Evolutionary conservation across 768 basidiomycete species (phyloP), one percentile per base, ranked within the genome.

Genomic region (Phanerodontia chrysosporium): DNA sequence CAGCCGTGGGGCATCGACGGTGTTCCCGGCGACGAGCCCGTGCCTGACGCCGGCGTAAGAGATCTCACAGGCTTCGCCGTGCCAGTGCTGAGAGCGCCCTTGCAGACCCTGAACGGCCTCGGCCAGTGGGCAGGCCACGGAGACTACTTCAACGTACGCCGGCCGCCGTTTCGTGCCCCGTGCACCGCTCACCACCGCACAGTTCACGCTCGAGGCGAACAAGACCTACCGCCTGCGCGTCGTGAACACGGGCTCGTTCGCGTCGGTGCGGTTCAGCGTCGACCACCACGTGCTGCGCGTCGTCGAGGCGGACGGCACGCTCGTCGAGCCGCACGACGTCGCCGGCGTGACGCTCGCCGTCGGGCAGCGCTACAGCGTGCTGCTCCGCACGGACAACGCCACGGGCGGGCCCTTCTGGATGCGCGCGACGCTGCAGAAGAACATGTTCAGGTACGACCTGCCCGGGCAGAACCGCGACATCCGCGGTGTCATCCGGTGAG

Each of bases 341-440:
- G 63, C 75, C 16, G 71, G 74, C 14, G 65, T 83, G 55, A 69
- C 69, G 3, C 53, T 82, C 57, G 73, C 73, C 27, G 72, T 80
- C 45, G 81, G 79, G 1, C 81, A 82, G 69, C 74, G 81, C 45
- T 80, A 80, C 63, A 76, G 75, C n/a, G 80, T 78, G 32, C 70
- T 82, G 35, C 65, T 82, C 16, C 62, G 61, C 27, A 75, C 80
- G 32, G 76, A 79, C 59, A 71, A 71, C 8, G 64, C 54, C 29
- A n/a, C n/a, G n/a, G n/a, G n/a, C n/a, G 73, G 70, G 18, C 66
- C 65, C 39, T 75, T 68, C 62, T 76, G 72, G 73, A 69, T 80
- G 61, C 73, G 78, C 22, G 73, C 74, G 13, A 71, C 69, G 48
- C 66, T 48, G 21, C 21, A 22, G 46, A 25, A 10, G 21, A 22